Conservation (phyloP, 306 rosid genomes). For the Crataegus laevigata region DNA sequence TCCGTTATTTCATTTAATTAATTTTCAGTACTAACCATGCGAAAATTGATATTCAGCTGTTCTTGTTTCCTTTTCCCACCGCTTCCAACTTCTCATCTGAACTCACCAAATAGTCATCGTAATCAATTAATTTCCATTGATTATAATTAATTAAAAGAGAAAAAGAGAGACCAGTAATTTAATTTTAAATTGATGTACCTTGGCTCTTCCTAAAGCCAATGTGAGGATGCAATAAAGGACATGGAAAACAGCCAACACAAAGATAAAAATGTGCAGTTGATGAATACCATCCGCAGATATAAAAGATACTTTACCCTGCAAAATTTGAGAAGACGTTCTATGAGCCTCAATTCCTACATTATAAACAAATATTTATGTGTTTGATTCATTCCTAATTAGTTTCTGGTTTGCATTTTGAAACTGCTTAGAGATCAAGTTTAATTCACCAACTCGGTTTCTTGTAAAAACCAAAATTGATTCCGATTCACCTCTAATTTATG, state of each 20-base stretch:
- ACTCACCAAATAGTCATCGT: not conserved
- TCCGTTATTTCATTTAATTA: not conserved
- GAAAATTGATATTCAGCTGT: slow-evolving; percentile 73
- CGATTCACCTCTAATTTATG: not conserved
- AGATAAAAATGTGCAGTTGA: slow-evolving; percentile 82
- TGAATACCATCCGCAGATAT: slow-evolving; percentile 62
- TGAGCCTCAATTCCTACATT: not conserved
- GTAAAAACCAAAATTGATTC: not conserved
- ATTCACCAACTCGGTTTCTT: not conserved
- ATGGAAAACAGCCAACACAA: slow-evolving; percentile 66
- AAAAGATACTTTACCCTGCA: slow-evolving; percentile 59
- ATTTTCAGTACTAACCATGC: slow-evolving; percentile 49
- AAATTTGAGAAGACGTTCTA: not conserved
- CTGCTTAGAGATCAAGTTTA: not conserved
- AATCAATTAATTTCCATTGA: not conserved
- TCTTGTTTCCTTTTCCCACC: slow-evolving; percentile 82
- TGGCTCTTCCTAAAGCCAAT: slow-evolving; percentile 57
- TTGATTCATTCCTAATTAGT: not conserved
- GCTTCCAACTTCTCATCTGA: slow-evolving; percentile 88
- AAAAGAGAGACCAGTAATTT: not conserved
- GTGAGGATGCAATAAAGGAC: slow-evolving; percentile 65
- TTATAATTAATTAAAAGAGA: not conserved
- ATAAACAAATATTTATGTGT: not conserved
- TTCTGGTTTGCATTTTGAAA: not conserved
- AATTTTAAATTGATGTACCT: slow-evolving; percentile 23